Evolutionary conservation across 176 grass and related monocot species (phyloP), one percentile per base, ranked within the genome.

Genomic region (Alloteropsis semialata): DNA sequence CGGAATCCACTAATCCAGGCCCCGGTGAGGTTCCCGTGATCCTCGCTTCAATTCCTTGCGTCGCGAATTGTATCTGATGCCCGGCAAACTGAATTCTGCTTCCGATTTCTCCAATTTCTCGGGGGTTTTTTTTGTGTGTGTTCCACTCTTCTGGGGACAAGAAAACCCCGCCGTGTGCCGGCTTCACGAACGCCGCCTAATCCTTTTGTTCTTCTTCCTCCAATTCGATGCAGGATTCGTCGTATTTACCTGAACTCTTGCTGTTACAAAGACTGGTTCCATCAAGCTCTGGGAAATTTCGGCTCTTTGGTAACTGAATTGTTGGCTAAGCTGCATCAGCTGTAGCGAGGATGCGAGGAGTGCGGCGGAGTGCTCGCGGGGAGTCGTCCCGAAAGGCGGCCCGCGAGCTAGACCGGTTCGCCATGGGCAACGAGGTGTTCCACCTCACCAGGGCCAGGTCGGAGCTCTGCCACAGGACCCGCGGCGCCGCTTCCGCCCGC

Each of bases 391-490:
- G 76, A 57, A 74, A 84, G 28, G 69, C 25, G 8, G 65, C 62
- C 44, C 36, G 27, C 36, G 59, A 72, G 77, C 24, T 15, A n/a
- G 80, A 87, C 73, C 76, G 51, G 38, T 98, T 98, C 71, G 74
- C 76, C 46, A 89, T 91, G 55, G 67, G 87, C 51, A 82, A 76
- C 22, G 87, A 95, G 45, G 61, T 98, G 30, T 72, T 82, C 83
- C 87, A 93, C 39, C 87, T 91, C 29, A 98, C 92, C 0, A 79
- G 75, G 75, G 33, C 89, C n/a, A 71, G 89, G 65, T 93, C 96
- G 25, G 88, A 93, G 83, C 89, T 87, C 4, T 81, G 81, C 13
- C 50, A 66, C 27, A 76, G 53, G 37, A 42, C 66, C 1, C 76
- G 66, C 13, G 74, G 25, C n/a, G 61, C 72, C 24, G 72, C 78